These are phyloP conservation scores for Forsythia suspensa DNA, from an alignment of 257 asterid species.

Conservation along the genomic window DNA sequence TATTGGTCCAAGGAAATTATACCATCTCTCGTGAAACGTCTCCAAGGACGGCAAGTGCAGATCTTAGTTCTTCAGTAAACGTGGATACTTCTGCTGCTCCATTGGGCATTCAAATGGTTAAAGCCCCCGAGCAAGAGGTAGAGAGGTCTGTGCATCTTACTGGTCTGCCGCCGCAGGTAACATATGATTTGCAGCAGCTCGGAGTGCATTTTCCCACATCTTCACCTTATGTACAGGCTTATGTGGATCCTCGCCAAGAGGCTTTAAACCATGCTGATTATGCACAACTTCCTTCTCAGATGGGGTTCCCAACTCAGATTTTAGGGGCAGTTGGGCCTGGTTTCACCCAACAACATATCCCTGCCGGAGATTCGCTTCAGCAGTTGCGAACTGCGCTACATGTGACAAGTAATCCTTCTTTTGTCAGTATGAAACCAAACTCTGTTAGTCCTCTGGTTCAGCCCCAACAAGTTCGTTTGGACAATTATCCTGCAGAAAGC, in stretches of 20 bases:
- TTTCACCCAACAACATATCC: slow-evolving; percentile 52
- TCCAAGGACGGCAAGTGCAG: slow-evolving; percentile 38
- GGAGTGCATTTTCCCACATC: slow-evolving; percentile 44
- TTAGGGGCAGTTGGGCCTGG: slow-evolving; percentile 58
- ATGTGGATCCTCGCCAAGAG: slow-evolving; percentile 64
- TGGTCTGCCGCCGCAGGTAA: slow-evolving; percentile 38
- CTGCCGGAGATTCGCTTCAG: slow-evolving; percentile 48
- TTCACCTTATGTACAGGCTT: slow-evolving; percentile 57
- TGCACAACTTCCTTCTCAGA: slow-evolving; percentile 57
- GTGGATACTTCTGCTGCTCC: slow-evolving; percentile 48
- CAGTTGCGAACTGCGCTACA: slow-evolving; percentile 58
- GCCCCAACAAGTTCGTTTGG: slow-evolving; percentile 59
- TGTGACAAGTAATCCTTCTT: slow-evolving; percentile 67
- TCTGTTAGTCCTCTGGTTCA: slow-evolving; percentile 43
- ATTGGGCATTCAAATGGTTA: slow-evolving; percentile 40
- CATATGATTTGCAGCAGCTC: slow-evolving; percentile 11
- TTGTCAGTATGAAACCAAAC: slow-evolving; percentile 54
- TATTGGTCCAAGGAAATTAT: slow-evolving; percentile 45
- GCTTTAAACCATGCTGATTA: slow-evolving; percentile 43
- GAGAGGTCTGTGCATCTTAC: slow-evolving; percentile 50
- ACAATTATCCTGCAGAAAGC: slow-evolving; percentile 57
- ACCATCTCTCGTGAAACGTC: slow-evolving; percentile 41
- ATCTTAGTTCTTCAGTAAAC: slow-evolving; percentile 35
- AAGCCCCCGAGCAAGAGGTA: slow-evolving; percentile 44
- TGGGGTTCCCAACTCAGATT: slow-evolving; percentile 67